Percentiles rank a stretch among this genome's conserved stretches.
phyloP scores from a whole-genome alignment of 352 stramenopile genomes.

The Aphanomyces astaci region DNA sequence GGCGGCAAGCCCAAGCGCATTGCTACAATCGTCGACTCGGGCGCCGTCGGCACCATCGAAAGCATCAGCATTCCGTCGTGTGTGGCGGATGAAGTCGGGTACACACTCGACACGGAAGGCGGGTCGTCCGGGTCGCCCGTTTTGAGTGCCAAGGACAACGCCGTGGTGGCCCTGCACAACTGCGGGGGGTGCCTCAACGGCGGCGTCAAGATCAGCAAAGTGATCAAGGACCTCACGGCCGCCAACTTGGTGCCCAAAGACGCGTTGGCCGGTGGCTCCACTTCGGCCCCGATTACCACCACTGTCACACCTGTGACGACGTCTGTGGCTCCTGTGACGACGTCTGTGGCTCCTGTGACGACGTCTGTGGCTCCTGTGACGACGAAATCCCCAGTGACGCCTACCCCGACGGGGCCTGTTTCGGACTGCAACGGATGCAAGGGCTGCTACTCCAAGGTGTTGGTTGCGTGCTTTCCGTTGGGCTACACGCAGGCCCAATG shows the following conservation, averaged over 20 bases:
- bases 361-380: too few relatives aligned
- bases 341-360: too few relatives aligned
- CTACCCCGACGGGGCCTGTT: too few relatives aligned
- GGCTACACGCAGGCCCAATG: too few relatives aligned
- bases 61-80: constrained; percentile 34
- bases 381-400: too few relatives aligned
- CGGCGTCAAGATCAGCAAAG: constrained; percentile 59
- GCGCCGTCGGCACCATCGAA: constrained; percentile 34
- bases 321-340: neutral
- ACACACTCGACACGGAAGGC: constrained; percentile 58
- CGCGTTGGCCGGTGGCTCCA: constrained; percentile 21
- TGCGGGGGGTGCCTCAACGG: constrained; percentile 63
- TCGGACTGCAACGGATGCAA: too few relatives aligned
- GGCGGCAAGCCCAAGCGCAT: constrained; percentile 26
- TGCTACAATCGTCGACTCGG: constrained; percentile 29
- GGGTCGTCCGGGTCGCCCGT: too few relatives aligned
- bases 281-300: neutral
- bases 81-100: constrained; percentile 35
- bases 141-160: constrained; percentile 42
- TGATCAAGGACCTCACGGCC: constrained; percentile 42
- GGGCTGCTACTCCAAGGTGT: too few relatives aligned
- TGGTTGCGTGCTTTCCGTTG: too few relatives aligned
- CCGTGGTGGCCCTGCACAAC: constrained; percentile 58
- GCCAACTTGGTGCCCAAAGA: constrained; percentile 37
- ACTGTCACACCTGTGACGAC: neutral